Evolutionary conservation across 1,284 basidiomycete genomes (phyloP).

Genomic region (Leccinum solheimii): DNA sequence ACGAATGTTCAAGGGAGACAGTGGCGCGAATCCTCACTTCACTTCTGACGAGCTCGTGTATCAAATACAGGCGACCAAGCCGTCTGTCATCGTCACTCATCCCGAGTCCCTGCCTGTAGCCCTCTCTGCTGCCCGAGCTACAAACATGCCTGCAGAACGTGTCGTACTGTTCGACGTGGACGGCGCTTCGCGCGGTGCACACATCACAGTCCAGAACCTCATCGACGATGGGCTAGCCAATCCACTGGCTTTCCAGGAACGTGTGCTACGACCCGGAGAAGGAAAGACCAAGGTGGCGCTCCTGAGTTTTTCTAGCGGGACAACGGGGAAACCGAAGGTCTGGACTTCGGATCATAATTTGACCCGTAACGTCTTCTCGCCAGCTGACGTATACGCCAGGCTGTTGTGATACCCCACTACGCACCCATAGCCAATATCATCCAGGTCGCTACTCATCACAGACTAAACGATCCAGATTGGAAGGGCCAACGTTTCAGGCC

Average conservation of each 20-base stretch:
- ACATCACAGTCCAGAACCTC: slow-evolving; percentile 52
- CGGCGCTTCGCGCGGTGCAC: slow-evolving; percentile 14
- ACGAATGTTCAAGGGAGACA: slow-evolving; percentile 23
- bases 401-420: slow-evolving; percentile 70
- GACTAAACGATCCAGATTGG: slow-evolving; percentile 41
- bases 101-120: slow-evolving; percentile 46
- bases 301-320: slow-evolving; percentile 78
- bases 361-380: background rate
- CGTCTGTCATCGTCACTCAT: slow-evolving; percentile 48
- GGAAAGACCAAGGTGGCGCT: slow-evolving; percentile 70
- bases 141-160: slow-evolving; percentile 52
- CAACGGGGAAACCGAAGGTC: slow-evolving; percentile 81
- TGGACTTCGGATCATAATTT: slow-evolving; percentile 18
- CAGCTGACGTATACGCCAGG: slow-evolving; percentile 39
- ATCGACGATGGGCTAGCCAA: slow-evolving; percentile 52
- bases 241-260: slow-evolving; percentile 47
- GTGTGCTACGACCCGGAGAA: slow-evolving; percentile 59
- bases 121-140: slow-evolving; percentile 46
- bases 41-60: slow-evolving; percentile 53
- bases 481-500: slow-evolving; percentile 37
- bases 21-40: slow-evolving; percentile 60
- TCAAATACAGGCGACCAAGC: slow-evolving; percentile 46
- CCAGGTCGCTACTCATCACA: slow-evolving; percentile 56
- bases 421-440: slow-evolving; percentile 66
- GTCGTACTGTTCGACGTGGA: slow-evolving; percentile 54